Percentiles rank a stretch among this genome's conserved stretches.
Conservation (phyloP, 2,329 filamentous ascomycete genomes). For the Colletotrichum zoysiae region DNA sequence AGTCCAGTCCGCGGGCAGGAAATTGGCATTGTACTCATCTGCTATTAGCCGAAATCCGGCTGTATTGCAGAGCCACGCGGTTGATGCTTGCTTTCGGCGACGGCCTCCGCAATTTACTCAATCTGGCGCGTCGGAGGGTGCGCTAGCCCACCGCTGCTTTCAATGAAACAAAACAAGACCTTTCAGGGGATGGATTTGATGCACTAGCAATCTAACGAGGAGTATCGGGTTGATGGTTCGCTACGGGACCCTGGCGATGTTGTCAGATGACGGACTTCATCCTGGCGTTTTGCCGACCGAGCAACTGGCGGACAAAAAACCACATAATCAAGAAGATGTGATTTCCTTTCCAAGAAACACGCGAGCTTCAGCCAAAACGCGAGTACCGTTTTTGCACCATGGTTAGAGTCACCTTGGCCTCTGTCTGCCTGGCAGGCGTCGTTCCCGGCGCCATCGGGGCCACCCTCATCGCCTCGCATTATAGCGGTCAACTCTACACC, state of each 20-base stretch:
- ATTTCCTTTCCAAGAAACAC: not conserved
- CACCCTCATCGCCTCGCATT: constrained; percentile 55
- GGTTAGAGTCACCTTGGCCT: not conserved
- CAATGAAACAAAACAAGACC: not conserved
- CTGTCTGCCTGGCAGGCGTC: not conserved
- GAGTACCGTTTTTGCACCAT: not conserved
- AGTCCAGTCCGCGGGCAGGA: not conserved
- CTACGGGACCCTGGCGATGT: not conserved
- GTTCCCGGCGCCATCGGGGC: not conserved
- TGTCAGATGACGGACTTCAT: not conserved
- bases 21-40: not conserved
- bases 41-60: constrained; percentile 33
- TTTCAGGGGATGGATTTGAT: not conserved
- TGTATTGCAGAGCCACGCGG: not conserved
- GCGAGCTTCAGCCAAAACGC: not conserved
- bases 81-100: not conserved
- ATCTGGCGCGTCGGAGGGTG: constrained; percentile 18
- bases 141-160: not conserved
- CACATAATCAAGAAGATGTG: not conserved
- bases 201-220: not conserved
- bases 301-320: not conserved
- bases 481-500: constrained; percentile 55
- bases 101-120: constrained; percentile 16
- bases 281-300: not conserved
- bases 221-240: not conserved